Evolutionary conservation across 805 yeast species (phyloP), one percentile per base, ranked within the genome.

Genomic region (Saccharomycopsis microspora): DNA sequence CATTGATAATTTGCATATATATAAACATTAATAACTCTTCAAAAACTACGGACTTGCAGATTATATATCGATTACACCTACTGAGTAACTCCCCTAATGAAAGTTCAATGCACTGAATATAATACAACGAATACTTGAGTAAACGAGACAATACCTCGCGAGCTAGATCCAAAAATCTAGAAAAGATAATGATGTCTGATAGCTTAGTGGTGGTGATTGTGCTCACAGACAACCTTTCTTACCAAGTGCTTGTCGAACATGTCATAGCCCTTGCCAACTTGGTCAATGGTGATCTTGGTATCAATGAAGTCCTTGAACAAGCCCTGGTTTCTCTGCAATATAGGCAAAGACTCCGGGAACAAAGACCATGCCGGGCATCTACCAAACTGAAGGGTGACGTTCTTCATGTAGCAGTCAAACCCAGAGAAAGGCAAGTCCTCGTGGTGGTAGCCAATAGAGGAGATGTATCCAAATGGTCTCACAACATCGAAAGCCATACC

Each of bases 341-440:
- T 63, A 39, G 66, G 64, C 34, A 77, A 63, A 0, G 82, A 68
- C 40, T 76, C 81, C 7, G 63, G 67, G 56, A 74, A 78, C 37
- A 76, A 63, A 2, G 80, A 68, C 68, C 78, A 70, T 3, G 75
- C 75, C 38, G 80, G 82, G 59, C 84, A 78, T 56, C 84, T 60
- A 3, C 85, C 85, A 58, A 78, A 78, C 33, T 78, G 78, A 39
- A 78, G 55, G 7, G 74, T 72, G 48, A 76, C 63, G 52, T 77
- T 75, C 57, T 78, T 78, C 57, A 70, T 58, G 55, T 78, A 78
- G 50, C 80, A 75, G 45, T 78, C 79, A 33, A 76, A 60, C 0
- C 80, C 82, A 43, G 66, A 63, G 56, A 78, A 74, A 4, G 83
- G 82, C 6, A 78, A 57, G 0, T 66, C 68, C 4, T 70, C 80